Base-by-base conservation (phyloP, 163 green algal species). In the Volvox carteri region DNA sequence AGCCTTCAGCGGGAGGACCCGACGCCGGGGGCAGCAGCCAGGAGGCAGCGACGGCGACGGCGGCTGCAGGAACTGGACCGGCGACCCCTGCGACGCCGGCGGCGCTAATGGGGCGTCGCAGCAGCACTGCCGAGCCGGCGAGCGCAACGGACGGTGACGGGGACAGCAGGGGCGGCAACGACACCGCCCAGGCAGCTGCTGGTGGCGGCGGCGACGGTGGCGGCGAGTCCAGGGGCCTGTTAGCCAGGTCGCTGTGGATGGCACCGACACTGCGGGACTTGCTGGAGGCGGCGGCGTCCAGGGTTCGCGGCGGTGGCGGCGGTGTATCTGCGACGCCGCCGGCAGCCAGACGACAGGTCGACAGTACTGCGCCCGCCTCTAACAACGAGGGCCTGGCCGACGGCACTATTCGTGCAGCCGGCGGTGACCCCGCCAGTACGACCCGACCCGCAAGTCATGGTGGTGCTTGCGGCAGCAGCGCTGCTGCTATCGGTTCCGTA, bases 231-330 rank as follows among this genome's bases (percentile, higher is more conserved):
- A 42, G 41, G 41, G 78, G 2, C 19, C 0, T 30, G 5, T 23
- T 35, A 0, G 28, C 19, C 0, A n/a, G 80, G 62, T 54, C 44
- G 30, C 8, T 52, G 21, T 87, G 80, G 80, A 35, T 87, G 62
- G 72, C 80, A 6, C 62, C 80, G 5, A 87, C 80, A 9, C 46
- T 87, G 62, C 62, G 62, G 1, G 19, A 72, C 46, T 35, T 87
- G 33, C 33, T 56, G 50, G 33, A 52, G 50, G 46, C 75, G 46
- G 48, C 75, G 30, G 12, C 48, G 21, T 30, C 33, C 30, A 75
- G 65, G 33, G 7, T 46, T 33, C 9, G 1, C 30, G 50, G 3
- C 48, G 30, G 75, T 25, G 48, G 8, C 75, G 50, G 23, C 41
- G 72, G 23, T 41, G 72, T n/a, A n/a, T n/a, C n/a, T n/a, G 72